Evolutionary conservation across 75 land plant species (phyloP), one percentile per base, ranked within the genome.

Genomic region (Ceratopteris richardii): DNA sequence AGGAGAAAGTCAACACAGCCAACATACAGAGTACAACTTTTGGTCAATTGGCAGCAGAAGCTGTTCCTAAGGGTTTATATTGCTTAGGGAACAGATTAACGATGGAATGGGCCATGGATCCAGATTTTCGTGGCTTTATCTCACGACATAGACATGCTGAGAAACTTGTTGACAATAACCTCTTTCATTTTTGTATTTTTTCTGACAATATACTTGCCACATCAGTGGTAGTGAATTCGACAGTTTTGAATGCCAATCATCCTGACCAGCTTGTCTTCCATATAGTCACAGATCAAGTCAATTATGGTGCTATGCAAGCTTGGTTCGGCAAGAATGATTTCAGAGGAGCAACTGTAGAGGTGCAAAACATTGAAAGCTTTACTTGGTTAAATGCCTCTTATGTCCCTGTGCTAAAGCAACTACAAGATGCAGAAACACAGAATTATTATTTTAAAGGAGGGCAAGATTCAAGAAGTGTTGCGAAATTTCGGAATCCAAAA

Each of bases 401-500:
- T 81, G 91, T 83, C 36, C 96, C 96, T 21, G 96, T 90, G 26
- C 74, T 90, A 21, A 90, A 87, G 80, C 96, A 90, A 65, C 87
- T 90, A 20, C 92, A 90, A 63, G 83, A 86, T 56, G 61, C 82
- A 0, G 79, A 86, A 20, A 86, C 96, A 26, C 82, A 81, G 61
- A 90, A 71, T 57, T 90, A 86, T 64, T 90, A 90, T 58, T 90
- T 90, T 61, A 76, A 79, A 14, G 74, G 82, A 13, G 61, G 60
- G 44, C 74, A 60, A 25, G 78, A 70, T 48, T 52, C 63, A 7
- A 62, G 40, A 37, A 80, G 74, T 20, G 83, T 87, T 23, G 82
- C 86, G 48, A 90, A 90, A 64, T 90, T 90, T 50, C 79, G 85
- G 24, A 90, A 90, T 56, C 96, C 96, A 1, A 90, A 90, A 59